phyloP scores from a whole-genome alignment of 2,329 filamentous ascomycete genomes.

The Septoria petroselini region DNA sequence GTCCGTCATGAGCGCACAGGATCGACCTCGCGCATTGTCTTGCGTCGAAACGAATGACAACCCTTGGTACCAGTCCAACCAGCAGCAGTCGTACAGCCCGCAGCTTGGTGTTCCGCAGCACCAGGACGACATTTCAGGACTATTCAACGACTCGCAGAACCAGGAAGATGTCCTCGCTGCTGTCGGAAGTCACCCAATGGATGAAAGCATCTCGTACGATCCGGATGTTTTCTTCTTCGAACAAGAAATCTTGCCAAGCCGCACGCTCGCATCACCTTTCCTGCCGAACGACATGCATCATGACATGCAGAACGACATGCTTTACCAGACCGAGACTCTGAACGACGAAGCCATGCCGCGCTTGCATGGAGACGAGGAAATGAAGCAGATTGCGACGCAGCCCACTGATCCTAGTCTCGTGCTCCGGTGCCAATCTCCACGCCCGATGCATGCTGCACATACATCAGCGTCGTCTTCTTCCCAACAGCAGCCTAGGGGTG shows the following conservation, averaged over 20 bases:
- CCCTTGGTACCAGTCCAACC: not conserved
- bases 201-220: not conserved
- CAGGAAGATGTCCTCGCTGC: slow-evolving; percentile 15
- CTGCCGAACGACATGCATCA: not conserved
- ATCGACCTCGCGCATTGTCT: not conserved
- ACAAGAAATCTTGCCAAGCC: too few relatives aligned
- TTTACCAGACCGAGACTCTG: not conserved
- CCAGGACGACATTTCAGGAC: not conserved
- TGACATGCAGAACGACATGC: slow-evolving; percentile 2
- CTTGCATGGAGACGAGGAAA: not conserved
- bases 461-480: not conserved
- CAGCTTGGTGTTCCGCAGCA: not conserved
- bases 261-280: not conserved
- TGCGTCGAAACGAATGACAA: not conserved
- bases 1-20: slow-evolving; percentile 1
- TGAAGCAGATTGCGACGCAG: too few relatives aligned
- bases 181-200: slow-evolving; percentile 19
- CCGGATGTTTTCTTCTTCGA: too few relatives aligned
- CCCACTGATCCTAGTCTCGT: too few relatives aligned
- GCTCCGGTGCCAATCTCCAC: not conserved
- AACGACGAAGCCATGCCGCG: not conserved
- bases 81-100: not conserved
- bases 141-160: slow-evolving; percentile 10
- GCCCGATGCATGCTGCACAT: not conserved
- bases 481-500: not conserved